phyloP scores from a whole-genome alignment of 2,329 filamentous ascomycete species.

The Boeremia lycopersici region DNA sequence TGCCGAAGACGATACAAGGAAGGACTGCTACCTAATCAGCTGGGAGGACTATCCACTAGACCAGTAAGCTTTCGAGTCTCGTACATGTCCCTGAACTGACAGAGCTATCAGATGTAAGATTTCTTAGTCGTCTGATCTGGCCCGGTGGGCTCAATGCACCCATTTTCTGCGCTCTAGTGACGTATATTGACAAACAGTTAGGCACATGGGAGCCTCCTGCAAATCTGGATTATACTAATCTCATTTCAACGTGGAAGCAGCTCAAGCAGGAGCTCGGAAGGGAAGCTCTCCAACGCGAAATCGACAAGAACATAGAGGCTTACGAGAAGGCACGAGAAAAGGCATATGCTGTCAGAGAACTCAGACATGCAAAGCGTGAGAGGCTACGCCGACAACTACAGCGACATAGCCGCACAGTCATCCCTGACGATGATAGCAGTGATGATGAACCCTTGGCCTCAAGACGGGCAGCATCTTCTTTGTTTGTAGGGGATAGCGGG shows the following conservation, averaged over 20 bases:
- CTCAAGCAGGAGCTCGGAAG: conserved; percentile 16
- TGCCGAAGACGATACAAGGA: conserved; percentile 49
- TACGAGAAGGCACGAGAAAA: conserved; percentile 16
- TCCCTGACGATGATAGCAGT: conserved; percentile 11
- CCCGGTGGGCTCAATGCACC: not conserved
- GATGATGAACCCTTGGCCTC: conserved; percentile 16
- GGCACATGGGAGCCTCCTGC: conserved; percentile 39
- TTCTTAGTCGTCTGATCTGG: not conserved
- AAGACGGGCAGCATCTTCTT: not conserved
- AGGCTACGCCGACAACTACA: conserved; percentile 24
- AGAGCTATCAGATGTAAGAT: not conserved
- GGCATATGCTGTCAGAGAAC: conserved; percentile 6
- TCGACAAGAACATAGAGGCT: conserved; percentile 11
- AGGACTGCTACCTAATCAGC: conserved; percentile 62
- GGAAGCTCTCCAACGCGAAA: conserved; percentile 9
- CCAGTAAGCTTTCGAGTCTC: conserved; percentile 18
- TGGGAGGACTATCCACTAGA: conserved; percentile 66
- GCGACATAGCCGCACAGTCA: not conserved
- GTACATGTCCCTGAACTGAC: not conserved
- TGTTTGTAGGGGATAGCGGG: conserved; percentile 16
- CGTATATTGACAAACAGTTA: conserved; percentile 9
- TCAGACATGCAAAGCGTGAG: conserved; percentile 20
- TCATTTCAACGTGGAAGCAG: conserved; percentile 11
- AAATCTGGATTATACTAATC: conserved; percentile 16
- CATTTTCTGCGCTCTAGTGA: not conserved